Evolutionary conservation across 2,329 filamentous ascomycete genomes (phyloP), one percentile per base, ranked within the genome.

Genomic region (Talaromyces sp.): DNA sequence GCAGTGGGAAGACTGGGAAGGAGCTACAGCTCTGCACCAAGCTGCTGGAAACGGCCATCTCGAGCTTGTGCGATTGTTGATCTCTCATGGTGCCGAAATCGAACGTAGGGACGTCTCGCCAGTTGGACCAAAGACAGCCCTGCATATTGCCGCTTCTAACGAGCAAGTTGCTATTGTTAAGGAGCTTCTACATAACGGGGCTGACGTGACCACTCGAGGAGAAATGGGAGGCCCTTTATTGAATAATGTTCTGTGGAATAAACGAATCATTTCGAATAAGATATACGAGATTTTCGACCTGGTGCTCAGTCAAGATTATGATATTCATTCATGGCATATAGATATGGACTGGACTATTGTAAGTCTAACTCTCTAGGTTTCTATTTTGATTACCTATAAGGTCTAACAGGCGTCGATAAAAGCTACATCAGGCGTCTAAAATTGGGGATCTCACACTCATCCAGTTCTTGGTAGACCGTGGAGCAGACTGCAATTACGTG

Each of bases 401-500:
- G n/a, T n/a, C n/a, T n/a, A n/a, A n/a, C n/a, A n/a, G n/a, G n/a
- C n/a, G n/a, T n/a, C n/a, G n/a, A n/a, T n/a, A n/a, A n/a, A 27
- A 60, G 57, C 57, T 60, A 19, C 57, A 60, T 60, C 27, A 60
- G 3, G 57, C 41, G 57, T 2, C 57, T 19, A 41, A 60, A 24
- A 35, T 60, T 35, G 41, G 57, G 27, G 39, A 35, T 60, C 41
- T 49, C 57, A 60, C 24, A n/a, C 43, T 37, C 10, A 60, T 60
- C 13, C 41, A 27, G 31, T 60, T 49, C n/a, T 49, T 49, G 16
- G 58, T 60, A 60, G 41, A 49, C 10, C 27, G 9, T 49, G 43
- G 41, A 60, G 58, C 58, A 7, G 43, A 60, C 58, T 60, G 27
- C 16, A 60, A 60, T 27, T 60, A 60, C 14, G 22, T 24, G 31